These are phyloP conservation scores for Xylaria castorea DNA, from an alignment of 495 filamentous ascomycete genomes.

Conservation along the genomic window DNA sequence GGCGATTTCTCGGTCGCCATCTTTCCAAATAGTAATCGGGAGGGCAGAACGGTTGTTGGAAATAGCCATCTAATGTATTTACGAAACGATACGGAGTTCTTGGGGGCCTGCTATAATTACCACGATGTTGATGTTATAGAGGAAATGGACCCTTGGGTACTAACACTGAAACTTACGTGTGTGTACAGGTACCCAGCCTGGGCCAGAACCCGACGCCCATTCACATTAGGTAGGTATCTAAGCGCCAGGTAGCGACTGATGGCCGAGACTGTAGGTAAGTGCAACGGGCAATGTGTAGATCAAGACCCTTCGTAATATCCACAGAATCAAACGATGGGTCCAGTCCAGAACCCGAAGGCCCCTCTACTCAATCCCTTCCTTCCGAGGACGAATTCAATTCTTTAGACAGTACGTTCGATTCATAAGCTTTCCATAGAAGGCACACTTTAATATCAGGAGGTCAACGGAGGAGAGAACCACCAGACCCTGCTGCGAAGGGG, in stretches of 20 bases:
- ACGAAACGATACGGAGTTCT: no score
- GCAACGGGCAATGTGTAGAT: background rate
- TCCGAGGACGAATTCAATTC: background rate
- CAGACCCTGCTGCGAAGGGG: background rate
- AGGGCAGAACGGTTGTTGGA: background rate
- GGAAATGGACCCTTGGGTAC: background rate
- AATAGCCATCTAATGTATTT: no score
- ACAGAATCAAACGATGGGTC: background rate
- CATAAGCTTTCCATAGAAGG: background rate
- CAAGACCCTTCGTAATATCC: background rate
- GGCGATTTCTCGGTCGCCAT: background rate
- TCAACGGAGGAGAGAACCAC: background rate
- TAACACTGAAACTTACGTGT: background rate
- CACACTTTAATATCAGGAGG: background rate
- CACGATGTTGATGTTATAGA: no score
- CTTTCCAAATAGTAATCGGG: background rate
- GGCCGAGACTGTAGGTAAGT: background rate
- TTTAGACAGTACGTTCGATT: background rate
- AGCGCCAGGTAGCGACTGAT: background rate
- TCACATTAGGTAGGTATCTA: background rate
- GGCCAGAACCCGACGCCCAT: background rate
- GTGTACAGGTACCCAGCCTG: background rate
- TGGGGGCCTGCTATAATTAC: no score
- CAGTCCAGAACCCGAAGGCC: background rate
- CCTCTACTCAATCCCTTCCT: background rate